phyloP scores from a whole-genome alignment of 805 yeast species.

The Candida michaelii region DNA sequence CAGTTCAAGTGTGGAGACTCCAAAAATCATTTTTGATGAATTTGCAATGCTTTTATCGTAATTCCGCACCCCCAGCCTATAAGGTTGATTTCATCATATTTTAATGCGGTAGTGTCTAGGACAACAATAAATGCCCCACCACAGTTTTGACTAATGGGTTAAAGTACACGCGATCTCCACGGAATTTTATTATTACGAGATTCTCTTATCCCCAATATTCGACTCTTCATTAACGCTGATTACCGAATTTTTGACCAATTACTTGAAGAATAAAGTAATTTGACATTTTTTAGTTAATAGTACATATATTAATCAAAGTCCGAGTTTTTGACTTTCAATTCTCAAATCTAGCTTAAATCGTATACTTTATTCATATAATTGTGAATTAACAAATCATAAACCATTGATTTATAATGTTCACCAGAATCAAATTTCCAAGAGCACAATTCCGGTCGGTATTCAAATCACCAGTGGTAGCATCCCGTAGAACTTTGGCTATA shows the following conservation, averaged over 20 bases:
- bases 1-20: background rate
- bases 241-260: constrained; percentile 1
- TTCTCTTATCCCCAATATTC: background rate
- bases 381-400: background rate
- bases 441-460: background rate
- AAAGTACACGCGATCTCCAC: background rate
- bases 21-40: background rate
- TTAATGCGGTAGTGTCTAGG: too few relatives aligned
- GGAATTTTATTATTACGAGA: background rate
- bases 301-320: background rate
- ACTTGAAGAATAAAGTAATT: background rate
- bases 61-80: too few relatives aligned
- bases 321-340: background rate
- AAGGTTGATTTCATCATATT: too few relatives aligned
- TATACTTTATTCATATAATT: too few relatives aligned
- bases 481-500: background rate
- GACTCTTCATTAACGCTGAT: background rate
- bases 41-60: background rate
- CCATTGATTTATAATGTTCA: constrained; percentile 5
- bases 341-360: too few relatives aligned
- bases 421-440: background rate
- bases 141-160: background rate
- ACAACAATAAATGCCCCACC: background rate
- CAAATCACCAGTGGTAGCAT: background rate
- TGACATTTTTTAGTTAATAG: background rate